Conservation (phyloP, 305 asterid genomes). For the Caryopteris hybrid region DNA sequence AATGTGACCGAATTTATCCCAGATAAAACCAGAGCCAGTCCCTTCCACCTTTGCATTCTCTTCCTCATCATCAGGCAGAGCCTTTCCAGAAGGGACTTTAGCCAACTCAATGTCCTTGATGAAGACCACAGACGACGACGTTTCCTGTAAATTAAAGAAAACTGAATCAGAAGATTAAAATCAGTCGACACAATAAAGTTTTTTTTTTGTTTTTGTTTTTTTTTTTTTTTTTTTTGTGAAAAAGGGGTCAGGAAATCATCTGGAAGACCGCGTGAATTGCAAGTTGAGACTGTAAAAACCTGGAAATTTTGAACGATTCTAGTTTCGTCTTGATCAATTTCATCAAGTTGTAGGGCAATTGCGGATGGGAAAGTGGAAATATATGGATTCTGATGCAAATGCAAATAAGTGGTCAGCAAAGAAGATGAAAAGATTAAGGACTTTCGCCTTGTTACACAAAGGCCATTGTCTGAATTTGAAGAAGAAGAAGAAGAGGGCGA, state of each 20-base stretch:
- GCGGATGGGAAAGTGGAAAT: constrained; percentile 35
- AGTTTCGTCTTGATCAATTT: constrained; percentile 48
- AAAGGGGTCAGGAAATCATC: neutral
- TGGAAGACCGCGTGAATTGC: neutral
- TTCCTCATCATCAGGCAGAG: constrained; percentile 30
- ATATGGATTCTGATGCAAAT: constrained; percentile 20
- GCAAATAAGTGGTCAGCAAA: constrained; percentile 34
- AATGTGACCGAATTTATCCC: constrained; percentile 94
- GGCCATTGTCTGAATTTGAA: constrained; percentile 22
- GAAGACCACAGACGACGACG: constrained; percentile 70
- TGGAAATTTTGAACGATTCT: constrained; percentile 61
- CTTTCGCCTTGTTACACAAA: constrained; percentile 38
- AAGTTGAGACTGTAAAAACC: constrained; percentile 28
- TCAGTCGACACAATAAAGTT: too few relatives aligned
- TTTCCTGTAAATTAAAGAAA: constrained; percentile 44
- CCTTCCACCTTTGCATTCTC: constrained; percentile 71
- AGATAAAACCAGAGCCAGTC: constrained; percentile 91
- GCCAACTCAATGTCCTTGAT: constrained; percentile 59
- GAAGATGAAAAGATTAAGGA: constrained; percentile 47
- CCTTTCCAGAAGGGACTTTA: constrained; percentile 31
- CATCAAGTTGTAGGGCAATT: constrained; percentile 47
- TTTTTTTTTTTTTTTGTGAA: neutral
- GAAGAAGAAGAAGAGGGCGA: constrained; percentile 11
- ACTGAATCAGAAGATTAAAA: neutral
- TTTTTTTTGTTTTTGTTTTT: too few relatives aligned